Base-by-base conservation (phyloP, 1,139 yeast species). In the Yamadazyma kanchanaburiensis region DNA sequence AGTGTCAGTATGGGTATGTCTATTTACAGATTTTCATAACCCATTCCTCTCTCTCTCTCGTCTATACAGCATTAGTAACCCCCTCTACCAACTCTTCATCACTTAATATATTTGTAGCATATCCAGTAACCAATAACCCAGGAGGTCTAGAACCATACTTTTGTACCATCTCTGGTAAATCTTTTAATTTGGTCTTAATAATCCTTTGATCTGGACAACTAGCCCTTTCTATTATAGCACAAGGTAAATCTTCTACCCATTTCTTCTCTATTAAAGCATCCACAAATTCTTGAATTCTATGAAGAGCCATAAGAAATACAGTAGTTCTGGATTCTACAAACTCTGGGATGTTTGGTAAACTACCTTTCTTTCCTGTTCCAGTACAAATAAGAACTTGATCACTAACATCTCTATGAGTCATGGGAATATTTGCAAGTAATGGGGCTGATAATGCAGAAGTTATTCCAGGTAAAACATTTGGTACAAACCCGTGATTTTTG, bases 301-400 rank as follows among this genome's bases (percentile, higher is more conserved):
- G 96, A 34, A 91, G 64, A 0, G 96, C 82, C 98, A 91, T 91
- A 26, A 91, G 57, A 48, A 89, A 89, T 0, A 91, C 79, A 0
- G 95, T 82, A 0, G 98, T 91, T 45, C 97, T 63, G 3, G 81
- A 60, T 21, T 60, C 53, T 3, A 77, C 82, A 58, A 71, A 89
- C 33, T 77, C 82, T 0, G 98, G 97, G 12, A 86, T 61, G 30
- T 68, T 67, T 1, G 96, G 96, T 28, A 86, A 57, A 3, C 80
- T 80, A 3, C 97, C 97, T 22, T 82, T 77, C 35, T 94, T 76
- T 0, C 96, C 97, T 0, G 96, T 88, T 8, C 98, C 98, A 0
- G 98, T 91, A 55, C 96, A 87, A 17, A 91, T 79, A 33, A 89
- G 68, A 2, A 89, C 89, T 56, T 89, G 96, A 54, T 89, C 97